Conservation (phyloP, 129 eudicot species). For the Chrysanthemum makinoi region DNA sequence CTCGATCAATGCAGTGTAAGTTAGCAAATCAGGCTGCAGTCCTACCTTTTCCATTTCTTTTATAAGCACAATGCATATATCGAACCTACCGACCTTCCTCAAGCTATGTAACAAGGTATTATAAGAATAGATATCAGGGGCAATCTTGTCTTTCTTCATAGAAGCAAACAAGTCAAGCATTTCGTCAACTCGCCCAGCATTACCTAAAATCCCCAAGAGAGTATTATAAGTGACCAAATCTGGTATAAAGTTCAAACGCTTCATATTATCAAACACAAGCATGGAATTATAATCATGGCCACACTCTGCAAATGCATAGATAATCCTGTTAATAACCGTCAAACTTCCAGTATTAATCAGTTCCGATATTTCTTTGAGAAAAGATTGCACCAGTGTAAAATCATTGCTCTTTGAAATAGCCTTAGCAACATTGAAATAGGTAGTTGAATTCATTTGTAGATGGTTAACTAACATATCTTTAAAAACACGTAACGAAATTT, state of each 20-base stretch:
- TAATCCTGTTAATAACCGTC: slow-evolving; percentile 61
- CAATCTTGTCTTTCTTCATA: slow-evolving; percentile 50
- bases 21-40: slow-evolving; percentile 65
- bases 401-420: slow-evolving; percentile 57
- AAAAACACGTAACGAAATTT: slow-evolving; percentile 37
- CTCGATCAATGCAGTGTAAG: slow-evolving; percentile 82
- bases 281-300: slow-evolving; percentile 68
- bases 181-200: slow-evolving; percentile 57
- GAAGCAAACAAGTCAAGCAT: slow-evolving; percentile 62
- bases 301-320: slow-evolving; percentile 64
- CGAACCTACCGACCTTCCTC: slow-evolving; percentile 68
- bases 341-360: slow-evolving; percentile 36
- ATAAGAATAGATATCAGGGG: slow-evolving; percentile 70
- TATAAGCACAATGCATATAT: slow-evolving; percentile 43
- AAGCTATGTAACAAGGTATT: slow-evolving; percentile 76
- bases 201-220: slow-evolving; percentile 64
- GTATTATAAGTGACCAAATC: slow-evolving; percentile 79
- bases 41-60: slow-evolving; percentile 62
- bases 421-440: slow-evolving; percentile 58
- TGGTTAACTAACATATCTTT: slow-evolving; percentile 52
- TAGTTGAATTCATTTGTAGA: slow-evolving; percentile 32
- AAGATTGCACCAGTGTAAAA: slow-evolving; percentile 36
- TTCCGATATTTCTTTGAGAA: slow-evolving; percentile 56
- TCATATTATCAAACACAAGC: slow-evolving; percentile 48
- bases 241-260: slow-evolving; percentile 48